These are phyloP conservation scores for Andalucia godoyi DNA, from an alignment of 78 protist species.

Conservation along the genomic window DNA sequence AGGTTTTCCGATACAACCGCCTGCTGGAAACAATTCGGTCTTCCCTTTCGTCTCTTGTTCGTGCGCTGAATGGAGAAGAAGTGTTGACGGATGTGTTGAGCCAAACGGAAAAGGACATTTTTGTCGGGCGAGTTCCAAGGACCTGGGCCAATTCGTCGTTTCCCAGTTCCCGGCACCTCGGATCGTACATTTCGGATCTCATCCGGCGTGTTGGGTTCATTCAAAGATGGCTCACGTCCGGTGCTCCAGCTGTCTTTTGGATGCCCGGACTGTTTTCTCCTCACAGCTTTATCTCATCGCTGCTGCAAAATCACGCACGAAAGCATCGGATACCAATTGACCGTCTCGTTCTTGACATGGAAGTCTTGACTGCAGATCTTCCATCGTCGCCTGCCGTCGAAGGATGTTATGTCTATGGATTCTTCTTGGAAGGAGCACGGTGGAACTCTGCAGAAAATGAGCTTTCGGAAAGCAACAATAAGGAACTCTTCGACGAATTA, in stretches of 20 bases:
- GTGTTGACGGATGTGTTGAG: background rate
- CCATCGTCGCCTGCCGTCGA: background rate
- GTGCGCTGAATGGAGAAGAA: constrained; percentile 6
- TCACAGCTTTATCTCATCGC: constrained; percentile 80
- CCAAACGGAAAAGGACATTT: background rate
- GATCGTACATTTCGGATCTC: constrained; percentile 26
- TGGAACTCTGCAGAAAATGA: no score
- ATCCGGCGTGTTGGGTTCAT: constrained; percentile 8
- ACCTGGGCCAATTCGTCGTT: constrained; percentile 16
- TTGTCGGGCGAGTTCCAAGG: constrained; percentile 1
- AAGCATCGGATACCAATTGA: constrained; percentile 18
- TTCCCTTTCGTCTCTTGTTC: background rate
- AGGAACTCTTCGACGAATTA: constrained; percentile 26
- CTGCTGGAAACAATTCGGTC: background rate
- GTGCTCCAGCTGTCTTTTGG: constrained; percentile 17
- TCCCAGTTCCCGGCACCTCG: constrained; percentile 32
- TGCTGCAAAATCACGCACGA: constrained; percentile 37
- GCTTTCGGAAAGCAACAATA: no score
- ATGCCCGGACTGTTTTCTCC: constrained; percentile 60
- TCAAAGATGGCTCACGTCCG: constrained; percentile 8
- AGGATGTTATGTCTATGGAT: constrained; percentile 48
- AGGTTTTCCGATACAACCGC: constrained; percentile 27
- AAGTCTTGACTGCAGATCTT: background rate
- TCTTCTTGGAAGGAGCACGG: constrained; percentile 52
- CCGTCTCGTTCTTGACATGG: background rate